A percentile compares a stretch with the other conserved stretches of the same genome.
Evolutionary conservation across 2,329 filamentous ascomycete genomes (phyloP).

Genomic region (Paraphaeosphaeria sporulosa): DNA sequence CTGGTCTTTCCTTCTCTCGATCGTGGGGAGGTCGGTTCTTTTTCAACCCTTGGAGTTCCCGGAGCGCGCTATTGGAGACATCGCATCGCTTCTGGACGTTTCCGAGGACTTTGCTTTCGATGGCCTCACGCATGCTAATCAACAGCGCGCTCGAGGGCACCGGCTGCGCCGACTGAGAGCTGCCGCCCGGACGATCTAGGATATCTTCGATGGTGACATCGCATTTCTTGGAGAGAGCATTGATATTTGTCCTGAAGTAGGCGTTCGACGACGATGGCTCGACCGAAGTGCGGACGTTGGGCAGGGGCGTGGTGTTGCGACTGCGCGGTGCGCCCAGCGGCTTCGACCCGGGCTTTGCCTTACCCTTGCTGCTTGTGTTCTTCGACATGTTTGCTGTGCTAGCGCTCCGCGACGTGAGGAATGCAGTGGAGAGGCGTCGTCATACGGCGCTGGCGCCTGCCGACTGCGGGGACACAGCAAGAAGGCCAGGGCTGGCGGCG

Average conservation of each 20-base stretch:
- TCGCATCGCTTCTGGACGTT: slow-evolving; percentile 62
- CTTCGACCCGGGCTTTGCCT: slow-evolving; percentile 57
- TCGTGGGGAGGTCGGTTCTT: slow-evolving; percentile 67
- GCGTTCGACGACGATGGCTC: slow-evolving; percentile 55
- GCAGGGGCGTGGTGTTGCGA: slow-evolving; percentile 79
- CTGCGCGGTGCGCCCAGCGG: slow-evolving; percentile 58
- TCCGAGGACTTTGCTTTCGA: slow-evolving; percentile 63
- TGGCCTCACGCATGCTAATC: slow-evolving; percentile 69
- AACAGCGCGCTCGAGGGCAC: slow-evolving; percentile 68
- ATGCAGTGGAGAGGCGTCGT: slow-evolving; percentile 15
- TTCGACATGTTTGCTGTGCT: slow-evolving; percentile 24
- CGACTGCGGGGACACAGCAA: background rate
- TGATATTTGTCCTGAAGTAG: slow-evolving; percentile 67
- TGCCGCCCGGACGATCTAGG: slow-evolving; percentile 67
- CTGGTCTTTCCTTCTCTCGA: slow-evolving; percentile 56
- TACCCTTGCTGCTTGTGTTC: slow-evolving; percentile 53
- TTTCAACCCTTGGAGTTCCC: slow-evolving; percentile 70
- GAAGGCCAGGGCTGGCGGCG: background rate
- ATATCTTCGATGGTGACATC: slow-evolving; percentile 73
- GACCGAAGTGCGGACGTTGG: slow-evolving; percentile 59
- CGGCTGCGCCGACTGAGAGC: slow-evolving; percentile 56
- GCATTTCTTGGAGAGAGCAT: slow-evolving; percentile 63
- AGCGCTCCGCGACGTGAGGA: slow-evolving; percentile 10
- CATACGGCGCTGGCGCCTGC: slow-evolving; percentile 9
- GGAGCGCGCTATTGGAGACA: slow-evolving; percentile 76